Conservation (phyloP, 2,329 filamentous ascomycete genomes). For the Furcasterigmium sp. region DNA sequence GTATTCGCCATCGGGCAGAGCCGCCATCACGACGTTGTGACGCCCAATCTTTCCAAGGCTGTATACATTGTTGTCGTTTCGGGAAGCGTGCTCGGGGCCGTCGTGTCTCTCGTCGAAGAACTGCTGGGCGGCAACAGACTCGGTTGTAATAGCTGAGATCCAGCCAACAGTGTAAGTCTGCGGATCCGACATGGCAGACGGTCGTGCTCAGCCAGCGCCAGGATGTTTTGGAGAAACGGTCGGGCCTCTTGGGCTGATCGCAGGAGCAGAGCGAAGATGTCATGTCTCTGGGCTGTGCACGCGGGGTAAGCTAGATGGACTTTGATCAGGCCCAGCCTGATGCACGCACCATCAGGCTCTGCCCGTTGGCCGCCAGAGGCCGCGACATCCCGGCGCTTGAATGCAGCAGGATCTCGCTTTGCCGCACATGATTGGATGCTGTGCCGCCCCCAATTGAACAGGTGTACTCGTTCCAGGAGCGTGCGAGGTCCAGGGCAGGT, state of each 20-base stretch:
- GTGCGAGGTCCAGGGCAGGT: too few relatives aligned
- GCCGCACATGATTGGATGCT: background rate
- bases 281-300: too few relatives aligned
- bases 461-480: too few relatives aligned
- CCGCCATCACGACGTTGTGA: conserved; percentile 27
- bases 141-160: conserved; percentile 33
- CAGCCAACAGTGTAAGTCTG: conserved; percentile 33
- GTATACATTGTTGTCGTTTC: conserved; percentile 17
- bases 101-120: conserved; percentile 33
- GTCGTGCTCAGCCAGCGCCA: background rate
- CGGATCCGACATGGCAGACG: background rate
- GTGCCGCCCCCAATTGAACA: too few relatives aligned
- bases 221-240: background rate
- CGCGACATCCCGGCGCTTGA: background rate
- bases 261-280: too few relatives aligned
- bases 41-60: conserved; percentile 19
- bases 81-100: conserved; percentile 14
- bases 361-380: background rate
- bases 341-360: background rate
- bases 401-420: background rate
- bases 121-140: conserved; percentile 28
- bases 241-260: background rate
- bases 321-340: too few relatives aligned
- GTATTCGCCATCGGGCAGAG: conserved; percentile 21
- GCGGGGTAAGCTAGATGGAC: too few relatives aligned